These are phyloP conservation scores for Calonectria pteridis DNA, from an alignment of 2,329 filamentous ascomycete species.

Conservation along the genomic window DNA sequence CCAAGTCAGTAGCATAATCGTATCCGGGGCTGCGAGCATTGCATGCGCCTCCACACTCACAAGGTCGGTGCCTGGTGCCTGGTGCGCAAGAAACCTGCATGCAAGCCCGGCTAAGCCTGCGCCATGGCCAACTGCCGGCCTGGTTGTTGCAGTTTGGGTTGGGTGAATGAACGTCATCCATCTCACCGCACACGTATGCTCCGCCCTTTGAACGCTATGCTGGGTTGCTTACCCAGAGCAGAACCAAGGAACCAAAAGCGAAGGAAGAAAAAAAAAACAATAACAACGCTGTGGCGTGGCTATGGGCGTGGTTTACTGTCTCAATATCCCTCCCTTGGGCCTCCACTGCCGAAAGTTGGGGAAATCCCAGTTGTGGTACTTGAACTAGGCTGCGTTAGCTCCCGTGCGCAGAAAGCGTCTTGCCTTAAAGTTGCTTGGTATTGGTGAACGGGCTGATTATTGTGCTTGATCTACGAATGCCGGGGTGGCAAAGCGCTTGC, in stretches of 20 bases:
- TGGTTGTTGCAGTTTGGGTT: not conserved
- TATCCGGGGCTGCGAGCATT: not conserved
- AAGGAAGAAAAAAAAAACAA: not conserved
- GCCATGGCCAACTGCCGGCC: not conserved
- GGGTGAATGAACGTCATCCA: not conserved
- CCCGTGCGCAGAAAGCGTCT: not conserved
- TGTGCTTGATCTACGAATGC: not conserved
- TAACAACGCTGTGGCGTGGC: not conserved
- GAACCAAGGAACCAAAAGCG: not conserved
- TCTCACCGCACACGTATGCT: not conserved
- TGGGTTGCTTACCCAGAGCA: not conserved
- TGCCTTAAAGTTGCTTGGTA: not conserved
- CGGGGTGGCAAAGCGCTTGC: not conserved
- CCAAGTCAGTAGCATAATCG: slow-evolving; percentile 1
- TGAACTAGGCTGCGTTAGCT: not conserved
- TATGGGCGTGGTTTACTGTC: slow-evolving; percentile 1
- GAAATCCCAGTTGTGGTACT: not conserved
- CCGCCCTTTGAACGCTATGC: not conserved
- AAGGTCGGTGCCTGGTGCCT: not conserved
- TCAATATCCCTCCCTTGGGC: slow-evolving; percentile 1
- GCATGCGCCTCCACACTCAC: not conserved
- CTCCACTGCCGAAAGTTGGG: not conserved
- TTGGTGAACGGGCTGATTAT: not conserved
- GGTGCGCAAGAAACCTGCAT: not conserved
- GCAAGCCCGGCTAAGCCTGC: not conserved